Conservation (phyloP, 495 filamentous ascomycete genomes). For the Venustampulla echinocandica region DNA sequence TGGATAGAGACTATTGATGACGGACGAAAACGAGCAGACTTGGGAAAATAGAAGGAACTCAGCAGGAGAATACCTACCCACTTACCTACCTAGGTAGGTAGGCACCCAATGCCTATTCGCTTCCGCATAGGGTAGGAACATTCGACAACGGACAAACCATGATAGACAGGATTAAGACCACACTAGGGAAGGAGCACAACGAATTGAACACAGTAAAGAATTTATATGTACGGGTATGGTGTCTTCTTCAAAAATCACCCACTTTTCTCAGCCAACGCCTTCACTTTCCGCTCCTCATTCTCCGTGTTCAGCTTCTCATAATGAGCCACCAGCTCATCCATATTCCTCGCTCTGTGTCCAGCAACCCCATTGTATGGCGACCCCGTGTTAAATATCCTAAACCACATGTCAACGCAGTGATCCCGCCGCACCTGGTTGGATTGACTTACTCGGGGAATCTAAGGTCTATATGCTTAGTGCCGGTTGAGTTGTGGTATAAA, state of each 20-base stretch:
- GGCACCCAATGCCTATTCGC: too few relatives aligned
- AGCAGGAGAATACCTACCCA: too few relatives aligned
- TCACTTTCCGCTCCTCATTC: slow-evolving; percentile 34
- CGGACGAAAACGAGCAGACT: too few relatives aligned
- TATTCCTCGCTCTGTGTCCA: slow-evolving; percentile 46
- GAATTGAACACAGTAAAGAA: neutral
- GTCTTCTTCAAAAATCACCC: slow-evolving; percentile 6
- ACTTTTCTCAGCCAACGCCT: slow-evolving; percentile 14
- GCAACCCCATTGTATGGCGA: slow-evolving; percentile 57
- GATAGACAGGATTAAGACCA: neutral
- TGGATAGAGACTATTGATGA: too few relatives aligned
- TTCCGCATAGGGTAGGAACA: too few relatives aligned
- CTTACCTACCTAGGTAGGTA: too few relatives aligned
- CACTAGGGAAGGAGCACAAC: neutral
- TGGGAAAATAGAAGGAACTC: too few relatives aligned
- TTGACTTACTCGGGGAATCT: slow-evolving; percentile 62
- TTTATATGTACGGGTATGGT: slow-evolving; percentile 23
- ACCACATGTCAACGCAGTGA: slow-evolving; percentile 2
- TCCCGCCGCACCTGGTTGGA: neutral
- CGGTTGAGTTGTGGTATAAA: slow-evolving; percentile 50
- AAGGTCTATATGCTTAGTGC: slow-evolving; percentile 40
- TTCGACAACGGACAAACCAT: too few relatives aligned
- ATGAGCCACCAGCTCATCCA: slow-evolving; percentile 53
- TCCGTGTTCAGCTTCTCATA: slow-evolving; percentile 51
- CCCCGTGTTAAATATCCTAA: slow-evolving; percentile 50